A percentile compares a stretch with the other conserved stretches of the same genome.
Conservation (phyloP, 129 eudicot genomes). For the Helianthus annuus region HanXRQr2.0-SUNRISE NC_035433.2:85305321-85305820, state of each 20-base stretch:
- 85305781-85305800: conserved; percentile 72
- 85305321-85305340: background rate
- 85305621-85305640: background rate
- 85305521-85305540: conserved; percentile 42
- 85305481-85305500: background rate
- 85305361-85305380: conserved; percentile 1
- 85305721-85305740: background rate
- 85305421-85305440: conserved; percentile 66
- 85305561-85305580: conserved; percentile 71
- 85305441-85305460: conserved; percentile 19
- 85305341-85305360: background rate
- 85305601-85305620: too few species aligned
- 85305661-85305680: background rate
- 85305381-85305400: conserved; percentile 70
- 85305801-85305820: conserved; percentile 78
- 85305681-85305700: background rate
- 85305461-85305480: background rate
- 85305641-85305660: background rate
- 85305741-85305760: background rate
- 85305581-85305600: conserved; percentile 89
- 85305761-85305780: background rate
- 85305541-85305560: conserved; percentile 65
- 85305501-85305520: conserved; percentile 55
- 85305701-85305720: background rate
- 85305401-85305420: conserved; percentile 78